phyloP scores from a whole-genome alignment of 768 basidiomycete genomes.

The Amanita brunnescens region DNA sequence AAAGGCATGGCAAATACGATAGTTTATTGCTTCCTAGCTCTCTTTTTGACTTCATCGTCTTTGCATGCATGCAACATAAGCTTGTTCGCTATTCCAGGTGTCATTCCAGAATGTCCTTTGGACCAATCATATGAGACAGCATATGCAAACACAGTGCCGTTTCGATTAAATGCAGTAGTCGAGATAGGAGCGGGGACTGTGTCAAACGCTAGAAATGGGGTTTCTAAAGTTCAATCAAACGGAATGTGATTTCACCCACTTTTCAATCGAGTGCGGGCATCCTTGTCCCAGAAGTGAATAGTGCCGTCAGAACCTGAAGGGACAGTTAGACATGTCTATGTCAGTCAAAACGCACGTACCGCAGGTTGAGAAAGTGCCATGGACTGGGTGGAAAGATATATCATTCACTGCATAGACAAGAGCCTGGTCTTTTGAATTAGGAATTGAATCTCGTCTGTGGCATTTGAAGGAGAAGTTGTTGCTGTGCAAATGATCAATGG shows the following conservation, averaged over 20 bases:
- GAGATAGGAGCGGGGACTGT: slow-evolving; percentile 68
- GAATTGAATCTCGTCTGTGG: slow-evolving; percentile 52
- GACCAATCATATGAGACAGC: slow-evolving; percentile 93
- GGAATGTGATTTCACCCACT: slow-evolving; percentile 34
- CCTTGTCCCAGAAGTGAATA: slow-evolving; percentile 93
- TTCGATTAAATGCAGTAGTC: slow-evolving; percentile 79
- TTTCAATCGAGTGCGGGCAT: slow-evolving; percentile 86
- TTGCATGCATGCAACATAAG: slow-evolving; percentile 80
- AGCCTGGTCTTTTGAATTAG: slow-evolving; percentile 53
- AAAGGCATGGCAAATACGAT: neutral
- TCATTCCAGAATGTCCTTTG: slow-evolving; percentile 84
- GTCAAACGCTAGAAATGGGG: slow-evolving; percentile 51
- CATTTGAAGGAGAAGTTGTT: slow-evolving; percentile 89
- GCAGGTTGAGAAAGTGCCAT: slow-evolving; percentile 80
- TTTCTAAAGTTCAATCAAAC: neutral
- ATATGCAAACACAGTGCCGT: slow-evolving; percentile 85
- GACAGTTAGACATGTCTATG: neutral
- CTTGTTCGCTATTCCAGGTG: slow-evolving; percentile 63
- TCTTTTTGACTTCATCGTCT: slow-evolving; percentile 79
- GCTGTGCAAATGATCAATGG: slow-evolving; percentile 20
- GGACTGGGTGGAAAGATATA: slow-evolving; percentile 77
- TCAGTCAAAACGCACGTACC: slow-evolving; percentile 30
- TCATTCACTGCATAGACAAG: slow-evolving; percentile 79
- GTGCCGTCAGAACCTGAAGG: slow-evolving; percentile 71
- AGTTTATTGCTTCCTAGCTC: slow-evolving; percentile 30